These are phyloP conservation scores for Fusarium pseudograminearum DNA, from an alignment of 2,329 filamentous ascomycete species.

Conservation along the genomic window DNA sequence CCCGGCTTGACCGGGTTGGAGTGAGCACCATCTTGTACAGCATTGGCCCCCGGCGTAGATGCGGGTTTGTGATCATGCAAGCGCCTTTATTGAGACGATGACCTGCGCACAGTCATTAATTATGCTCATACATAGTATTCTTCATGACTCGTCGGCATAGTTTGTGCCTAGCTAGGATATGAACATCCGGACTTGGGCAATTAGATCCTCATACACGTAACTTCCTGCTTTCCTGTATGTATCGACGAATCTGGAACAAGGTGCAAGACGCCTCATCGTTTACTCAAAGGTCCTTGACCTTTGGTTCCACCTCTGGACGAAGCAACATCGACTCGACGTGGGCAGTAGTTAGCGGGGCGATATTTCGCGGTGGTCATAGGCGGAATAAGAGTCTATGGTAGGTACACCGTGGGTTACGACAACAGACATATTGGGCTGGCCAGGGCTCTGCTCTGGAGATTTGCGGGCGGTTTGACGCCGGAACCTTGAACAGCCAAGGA, in stretches of 20 bases:
- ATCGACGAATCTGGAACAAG: background rate
- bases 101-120: conserved; percentile 27
- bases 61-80: conserved; percentile 47
- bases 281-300: background rate
- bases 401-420: conserved; percentile 29
- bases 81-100: conserved; percentile 41
- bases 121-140: conserved; percentile 1
- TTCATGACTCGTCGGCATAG: conserved; percentile 35
- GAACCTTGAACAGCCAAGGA: conserved; percentile 34
- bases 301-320: background rate
- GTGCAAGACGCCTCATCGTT: conserved; percentile 3
- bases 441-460: conserved; percentile 25
- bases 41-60: conserved; percentile 39
- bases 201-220: background rate
- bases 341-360: background rate
- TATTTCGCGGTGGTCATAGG: conserved; percentile 28
- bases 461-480: conserved; percentile 31
- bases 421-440: conserved; percentile 29
- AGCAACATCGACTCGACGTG: background rate
- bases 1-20: conserved; percentile 40
- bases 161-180: background rate
- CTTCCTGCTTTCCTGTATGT: background rate
- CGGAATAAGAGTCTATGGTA: conserved; percentile 33
- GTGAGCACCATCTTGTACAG: conserved; percentile 42
- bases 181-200: background rate